Evolutionary conservation across 495 filamentous ascomycete species (phyloP).

Genomic region (Aspergillus sclerotiicarbonarius): DNA sequence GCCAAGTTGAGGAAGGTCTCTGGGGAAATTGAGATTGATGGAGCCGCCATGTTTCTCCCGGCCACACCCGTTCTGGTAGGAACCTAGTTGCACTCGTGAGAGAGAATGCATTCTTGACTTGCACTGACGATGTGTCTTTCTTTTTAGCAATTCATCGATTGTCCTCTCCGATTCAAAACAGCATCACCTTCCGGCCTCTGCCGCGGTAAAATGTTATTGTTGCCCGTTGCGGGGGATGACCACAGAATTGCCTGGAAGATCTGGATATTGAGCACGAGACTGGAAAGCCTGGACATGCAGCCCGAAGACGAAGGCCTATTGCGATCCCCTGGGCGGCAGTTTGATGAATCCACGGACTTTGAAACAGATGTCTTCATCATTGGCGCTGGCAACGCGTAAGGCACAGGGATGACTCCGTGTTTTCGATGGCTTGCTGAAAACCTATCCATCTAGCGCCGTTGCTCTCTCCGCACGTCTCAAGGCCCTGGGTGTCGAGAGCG

Average conservation of each 20-base stretch:
- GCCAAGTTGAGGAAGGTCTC: conserved; percentile 13
- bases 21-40: conserved; percentile 20
- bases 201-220: conserved; percentile 22
- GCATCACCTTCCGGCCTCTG: conserved; percentile 16
- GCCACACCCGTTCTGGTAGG: conserved; percentile 20
- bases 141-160: conserved; percentile 31
- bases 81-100: background rate
- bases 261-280: conserved; percentile 22
- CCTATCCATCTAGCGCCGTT: no score
- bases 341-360: no score
- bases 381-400: no score
- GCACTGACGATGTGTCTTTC: no score
- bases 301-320: conserved; percentile 17
- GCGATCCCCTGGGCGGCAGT: no score
- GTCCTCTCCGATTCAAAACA: no score
- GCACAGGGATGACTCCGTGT: no score
- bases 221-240: conserved; percentile 13
- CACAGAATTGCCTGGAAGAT: conserved; percentile 22
- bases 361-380: no score
- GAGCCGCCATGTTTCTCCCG: conserved; percentile 14
- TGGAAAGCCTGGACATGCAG: conserved; percentile 19
- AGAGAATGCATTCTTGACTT: no score
- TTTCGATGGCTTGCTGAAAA: no score
- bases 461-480: no score
- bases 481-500: no score